Percentiles rank a stretch among this genome's conserved stretches.
Evolutionary conservation across 306 rosid genomes (phyloP).

Genomic region (Malus fusca): DNA sequence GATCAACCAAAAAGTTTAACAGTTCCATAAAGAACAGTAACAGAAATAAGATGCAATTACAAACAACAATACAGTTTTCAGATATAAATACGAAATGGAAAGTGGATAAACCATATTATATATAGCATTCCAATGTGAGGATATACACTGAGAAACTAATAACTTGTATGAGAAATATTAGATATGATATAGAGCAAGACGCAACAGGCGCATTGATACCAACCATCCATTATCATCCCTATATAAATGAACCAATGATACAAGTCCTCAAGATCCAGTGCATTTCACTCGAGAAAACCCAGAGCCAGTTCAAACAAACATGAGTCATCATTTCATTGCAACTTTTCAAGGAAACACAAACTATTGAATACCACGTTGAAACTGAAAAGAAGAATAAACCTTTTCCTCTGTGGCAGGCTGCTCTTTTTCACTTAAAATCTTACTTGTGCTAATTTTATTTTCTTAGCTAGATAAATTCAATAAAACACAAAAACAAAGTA

Average conservation of each 20-base stretch:
- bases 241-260: background rate
- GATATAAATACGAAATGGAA: too few relatives aligned
- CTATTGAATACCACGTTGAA: background rate
- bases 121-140: background rate
- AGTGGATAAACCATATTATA: background rate
- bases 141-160: background rate
- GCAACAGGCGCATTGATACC: too few relatives aligned
- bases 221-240: too few relatives aligned
- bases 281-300: too few relatives aligned
- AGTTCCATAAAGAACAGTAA: background rate
- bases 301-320: background rate
- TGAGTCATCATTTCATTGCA: background rate
- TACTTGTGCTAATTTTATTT: too few relatives aligned
- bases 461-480: too few relatives aligned
- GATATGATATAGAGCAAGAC: too few relatives aligned
- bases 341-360: background rate
- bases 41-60: background rate
- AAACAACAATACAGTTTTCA: background rate
- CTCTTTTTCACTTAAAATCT: too few relatives aligned
- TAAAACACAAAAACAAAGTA: too few relatives aligned
- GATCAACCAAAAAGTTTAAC: background rate
- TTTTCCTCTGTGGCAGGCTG: conserved; percentile 51
- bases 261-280: background rate
- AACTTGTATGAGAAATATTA: background rate
- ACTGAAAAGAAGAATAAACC: conserved; percentile 11